These are phyloP conservation scores for Madurella mycetomatis DNA, from an alignment of 2,329 filamentous ascomycete species.

Conservation along the genomic window DNA sequence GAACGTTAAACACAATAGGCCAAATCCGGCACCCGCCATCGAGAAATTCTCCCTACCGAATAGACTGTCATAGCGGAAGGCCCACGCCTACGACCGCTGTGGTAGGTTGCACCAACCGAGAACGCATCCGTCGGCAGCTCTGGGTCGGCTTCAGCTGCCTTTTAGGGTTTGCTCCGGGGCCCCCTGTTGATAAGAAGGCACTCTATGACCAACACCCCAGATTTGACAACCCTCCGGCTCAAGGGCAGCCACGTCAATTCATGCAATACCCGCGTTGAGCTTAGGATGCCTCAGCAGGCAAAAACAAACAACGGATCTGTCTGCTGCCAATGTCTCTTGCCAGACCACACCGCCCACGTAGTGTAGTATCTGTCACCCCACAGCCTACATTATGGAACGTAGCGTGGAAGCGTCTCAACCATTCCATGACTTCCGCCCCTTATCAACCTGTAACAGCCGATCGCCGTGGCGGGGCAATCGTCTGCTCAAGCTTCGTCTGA, in stretches of 20 bases:
- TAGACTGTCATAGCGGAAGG: neutral
- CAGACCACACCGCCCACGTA: too few species aligned
- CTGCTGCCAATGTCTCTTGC: neutral
- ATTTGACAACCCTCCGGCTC: constrained; percentile 8
- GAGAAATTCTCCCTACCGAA: neutral
- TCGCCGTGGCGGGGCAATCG: neutral
- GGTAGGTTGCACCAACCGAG: neutral
- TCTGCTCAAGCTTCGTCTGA: neutral
- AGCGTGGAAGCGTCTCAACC: neutral
- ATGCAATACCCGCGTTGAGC: constrained; percentile 2
- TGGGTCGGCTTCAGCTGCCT: neutral
- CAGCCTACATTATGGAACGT: neutral
- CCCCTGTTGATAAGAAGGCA: constrained; percentile 10
- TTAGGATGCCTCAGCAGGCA: neutral
- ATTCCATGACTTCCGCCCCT: neutral
- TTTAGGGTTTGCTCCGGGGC: neutral
- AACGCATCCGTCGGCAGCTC: neutral
- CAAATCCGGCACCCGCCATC: neutral
- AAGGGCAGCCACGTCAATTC: constrained; percentile 11
- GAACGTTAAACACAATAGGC: neutral
- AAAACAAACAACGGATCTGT: neutral
- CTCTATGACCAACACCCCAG: constrained; percentile 7
- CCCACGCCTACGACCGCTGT: neutral
- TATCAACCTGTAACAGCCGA: neutral
- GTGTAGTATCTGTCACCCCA: too few species aligned